These are phyloP conservation scores for Furcasterigmium furcatum DNA, from an alignment of 2,329 filamentous ascomycete species.

Conservation along the genomic window DNA sequence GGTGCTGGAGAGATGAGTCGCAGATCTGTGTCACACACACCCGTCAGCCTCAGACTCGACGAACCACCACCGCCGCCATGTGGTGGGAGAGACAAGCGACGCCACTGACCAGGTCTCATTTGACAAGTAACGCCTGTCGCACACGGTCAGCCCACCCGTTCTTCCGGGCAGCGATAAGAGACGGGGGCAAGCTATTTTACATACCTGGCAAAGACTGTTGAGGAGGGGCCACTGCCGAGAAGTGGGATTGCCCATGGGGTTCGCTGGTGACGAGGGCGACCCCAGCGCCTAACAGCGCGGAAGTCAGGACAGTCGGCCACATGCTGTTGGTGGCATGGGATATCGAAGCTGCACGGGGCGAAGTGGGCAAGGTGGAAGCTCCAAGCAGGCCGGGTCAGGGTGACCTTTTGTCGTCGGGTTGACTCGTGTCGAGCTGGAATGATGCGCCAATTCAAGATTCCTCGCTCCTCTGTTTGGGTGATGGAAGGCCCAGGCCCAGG, in stretches of 20 bases:
- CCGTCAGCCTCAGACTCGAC: neutral
- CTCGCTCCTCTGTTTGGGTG: no score
- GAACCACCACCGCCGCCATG: no score
- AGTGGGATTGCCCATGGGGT: neutral
- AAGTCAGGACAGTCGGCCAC: neutral
- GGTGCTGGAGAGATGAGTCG: neutral
- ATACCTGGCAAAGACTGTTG: no score
- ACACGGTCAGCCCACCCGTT: slow-evolving; percentile 38
- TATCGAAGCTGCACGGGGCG: no score
- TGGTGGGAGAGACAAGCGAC: neutral
- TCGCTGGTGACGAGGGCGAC: neutral
- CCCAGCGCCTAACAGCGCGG: neutral
- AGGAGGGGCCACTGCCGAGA: neutral
- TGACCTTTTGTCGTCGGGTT: no score
- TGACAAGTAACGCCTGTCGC: slow-evolving; percentile 2
- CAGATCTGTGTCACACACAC: neutral
- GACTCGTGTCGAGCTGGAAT: no score
- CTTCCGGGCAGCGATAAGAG: neutral
- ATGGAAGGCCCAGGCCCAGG: no score
- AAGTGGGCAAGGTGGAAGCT: no score
- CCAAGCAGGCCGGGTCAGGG: no score
- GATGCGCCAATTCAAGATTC: no score
- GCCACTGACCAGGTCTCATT: slow-evolving; percentile 1
- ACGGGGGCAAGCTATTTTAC: neutral
- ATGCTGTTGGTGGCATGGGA: neutral